Evolutionary conservation across 805 yeast genomes (phyloP), one percentile per base, ranked within the genome.

Genomic region (Naumovozyma dairenensis): DNA sequence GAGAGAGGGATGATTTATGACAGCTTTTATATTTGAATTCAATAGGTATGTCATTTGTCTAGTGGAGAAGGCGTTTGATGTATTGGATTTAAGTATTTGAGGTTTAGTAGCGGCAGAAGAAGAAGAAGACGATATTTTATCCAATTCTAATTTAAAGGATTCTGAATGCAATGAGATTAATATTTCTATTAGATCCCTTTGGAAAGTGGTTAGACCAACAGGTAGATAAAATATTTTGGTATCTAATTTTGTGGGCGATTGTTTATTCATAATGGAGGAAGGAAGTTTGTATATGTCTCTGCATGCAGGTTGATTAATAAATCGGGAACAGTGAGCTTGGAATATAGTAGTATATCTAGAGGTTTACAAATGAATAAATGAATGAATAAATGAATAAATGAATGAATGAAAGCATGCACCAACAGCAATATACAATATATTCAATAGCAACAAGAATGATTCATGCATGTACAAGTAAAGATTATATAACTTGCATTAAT

Each of bases 1-100:
- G 25, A 82, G 57, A 27, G 79, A 73, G 2, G 89, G 84, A 54
- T 82, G 87, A 45, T 70, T 74, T 3, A 70, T 61, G 0, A 77
- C 57, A n/a, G 67, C 65, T 24, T 62, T 48, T 4, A 77, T 49
- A 43, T 70, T 75, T 5, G 46, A 41, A 28, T 51, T 48, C 4
- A 55, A 43, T 38, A 55, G 34, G 27, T 48, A 49, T 14, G 46
- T 49, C 36, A 55, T 32, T 36, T 55, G 59, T 17, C 28, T 63
- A 53, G 35, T 71, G 49, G 36, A 72, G 45, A 26, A 60, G 53
- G 34, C 22, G 9, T 51, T 48, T 24, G 26, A 24, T 24, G 13
- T 6, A 20, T 20, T 10, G 10, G 9, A 6, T 20, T 20, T 18
- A 13, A 13, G 16, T 19, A 31, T 29, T 19, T 25, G 32, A 18